Percentiles rank a stretch among this genome's conserved stretches.
Evolutionary conservation across 1,284 basidiomycete genomes (phyloP).

Genomic region (Cryptococcus jaspeensis): DNA sequence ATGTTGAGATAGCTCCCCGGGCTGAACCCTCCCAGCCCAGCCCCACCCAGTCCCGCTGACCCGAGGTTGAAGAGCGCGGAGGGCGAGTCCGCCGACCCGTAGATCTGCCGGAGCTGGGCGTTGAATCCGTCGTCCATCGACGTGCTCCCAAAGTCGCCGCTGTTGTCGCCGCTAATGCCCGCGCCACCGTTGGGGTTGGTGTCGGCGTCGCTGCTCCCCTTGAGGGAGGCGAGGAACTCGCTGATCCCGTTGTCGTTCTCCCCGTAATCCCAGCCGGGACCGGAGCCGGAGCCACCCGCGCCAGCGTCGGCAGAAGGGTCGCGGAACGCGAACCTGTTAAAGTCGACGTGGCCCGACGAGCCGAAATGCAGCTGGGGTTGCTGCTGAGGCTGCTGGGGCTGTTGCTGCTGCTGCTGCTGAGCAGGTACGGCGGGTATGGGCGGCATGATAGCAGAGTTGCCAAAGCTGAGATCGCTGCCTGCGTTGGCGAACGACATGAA

Average conservation of each 20-base stretch:
- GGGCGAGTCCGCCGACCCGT: constrained; percentile 22
- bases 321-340: constrained; percentile 31
- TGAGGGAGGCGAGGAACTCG: constrained; percentile 44
- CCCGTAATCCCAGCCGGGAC: constrained; percentile 26
- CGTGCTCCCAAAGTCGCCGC: background rate
- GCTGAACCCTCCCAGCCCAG: constrained; percentile 29
- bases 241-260: constrained; percentile 35
- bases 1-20: constrained; percentile 50
- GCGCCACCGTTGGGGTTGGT: constrained; percentile 12
- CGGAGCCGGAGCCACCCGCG: constrained; percentile 3
- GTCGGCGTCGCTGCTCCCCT: constrained; percentile 15
- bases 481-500: constrained; percentile 36
- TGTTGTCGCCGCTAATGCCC: constrained; percentile 2
- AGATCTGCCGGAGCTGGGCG: constrained; percentile 34
- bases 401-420: constrained; percentile 11
- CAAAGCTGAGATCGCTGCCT: background rate
- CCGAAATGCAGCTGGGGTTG: constrained; percentile 5
- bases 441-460: constrained; percentile 4
- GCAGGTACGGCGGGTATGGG: background rate
- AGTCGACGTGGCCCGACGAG: constrained; percentile 10
- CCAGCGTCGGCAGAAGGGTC: constrained; percentile 15
- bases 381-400: background rate
- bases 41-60: constrained; percentile 6
- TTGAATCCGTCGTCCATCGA: constrained; percentile 38
- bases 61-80: constrained; percentile 24